phyloP scores from a whole-genome alignment of 1,139 yeast genomes.

The Diutina pseudorugosa region DNA sequence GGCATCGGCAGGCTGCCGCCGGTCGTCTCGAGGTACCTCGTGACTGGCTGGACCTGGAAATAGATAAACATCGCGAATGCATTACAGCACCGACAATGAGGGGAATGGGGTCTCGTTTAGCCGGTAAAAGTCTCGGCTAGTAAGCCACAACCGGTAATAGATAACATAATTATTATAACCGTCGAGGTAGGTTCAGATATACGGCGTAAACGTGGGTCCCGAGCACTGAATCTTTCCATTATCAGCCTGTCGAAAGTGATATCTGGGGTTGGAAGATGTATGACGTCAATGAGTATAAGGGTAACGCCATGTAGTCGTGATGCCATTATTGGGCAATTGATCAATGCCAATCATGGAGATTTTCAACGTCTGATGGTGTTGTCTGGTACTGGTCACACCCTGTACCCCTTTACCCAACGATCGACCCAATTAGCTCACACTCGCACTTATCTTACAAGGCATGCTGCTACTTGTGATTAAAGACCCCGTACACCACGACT shows the following conservation, averaged over 20 bases:
- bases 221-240: too few relatives aligned
- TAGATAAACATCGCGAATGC: background rate
- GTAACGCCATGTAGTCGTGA: too few relatives aligned
- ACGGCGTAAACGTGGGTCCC: too few relatives aligned
- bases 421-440: background rate
- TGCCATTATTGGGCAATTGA: too few relatives aligned
- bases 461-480: constrained; percentile 7
- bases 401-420: background rate
- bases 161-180: too few relatives aligned
- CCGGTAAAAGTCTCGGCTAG: background rate
- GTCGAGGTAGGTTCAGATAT: too few relatives aligned
- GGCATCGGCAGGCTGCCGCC: constrained; percentile 5
- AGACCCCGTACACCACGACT: constrained; percentile 16
- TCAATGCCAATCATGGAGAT: too few relatives aligned
- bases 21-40: constrained; percentile 6
- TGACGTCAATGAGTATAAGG: too few relatives aligned
- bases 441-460: background rate
- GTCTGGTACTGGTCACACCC: too few relatives aligned
- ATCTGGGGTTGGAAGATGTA: too few relatives aligned
- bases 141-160: background rate
- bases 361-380: too few relatives aligned
- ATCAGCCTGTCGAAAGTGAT: too few relatives aligned
- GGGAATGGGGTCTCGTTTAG: background rate
- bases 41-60: background rate
- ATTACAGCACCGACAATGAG: background rate